phyloP scores from a whole-genome alignment of 371 early-diverging fungal genomes.

The Syncephalastrum monosporum region DNA sequence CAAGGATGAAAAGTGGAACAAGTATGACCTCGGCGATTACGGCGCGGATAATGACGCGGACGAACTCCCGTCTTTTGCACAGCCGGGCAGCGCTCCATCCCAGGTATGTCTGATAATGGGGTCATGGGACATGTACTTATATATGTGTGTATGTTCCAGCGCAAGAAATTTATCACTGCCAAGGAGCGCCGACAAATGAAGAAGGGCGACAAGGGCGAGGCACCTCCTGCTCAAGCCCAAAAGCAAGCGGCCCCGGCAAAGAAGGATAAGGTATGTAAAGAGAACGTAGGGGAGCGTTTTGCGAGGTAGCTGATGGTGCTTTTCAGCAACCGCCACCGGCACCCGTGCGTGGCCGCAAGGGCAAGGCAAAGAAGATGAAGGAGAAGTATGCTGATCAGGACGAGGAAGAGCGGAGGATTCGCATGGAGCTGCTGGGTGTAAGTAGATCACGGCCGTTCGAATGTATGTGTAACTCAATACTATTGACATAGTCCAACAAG shows the following conservation, averaged over 20 bases:
- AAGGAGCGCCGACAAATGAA: slow-evolving; percentile 77
- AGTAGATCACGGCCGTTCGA: slow-evolving; percentile 13
- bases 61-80: slow-evolving; percentile 19
- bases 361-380: slow-evolving; percentile 89
- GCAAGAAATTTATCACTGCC: slow-evolving; percentile 63
- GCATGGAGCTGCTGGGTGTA: slow-evolving; percentile 80
- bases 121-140: no score
- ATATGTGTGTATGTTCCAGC: slow-evolving; percentile 1
- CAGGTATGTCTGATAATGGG: no score
- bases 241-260: slow-evolving; percentile 15
- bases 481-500: slow-evolving; percentile 55
- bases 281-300: no score
- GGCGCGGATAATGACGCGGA: slow-evolving; percentile 60
- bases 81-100: background rate
- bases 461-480: background rate
- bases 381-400: slow-evolving; percentile 93
- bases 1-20: slow-evolving; percentile 37
- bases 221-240: slow-evolving; percentile 12
- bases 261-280: slow-evolving; percentile 3
- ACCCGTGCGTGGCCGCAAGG: slow-evolving; percentile 78
- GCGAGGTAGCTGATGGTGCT: background rate
- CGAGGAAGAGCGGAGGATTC: slow-evolving; percentile 85
- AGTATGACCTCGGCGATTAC: slow-evolving; percentile 72
- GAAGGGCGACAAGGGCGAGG: slow-evolving; percentile 46
- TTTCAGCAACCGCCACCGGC: slow-evolving; percentile 28